Conservation (phyloP, 2,329 filamentous ascomycete species). For the Scedosporium boydii region DNA sequence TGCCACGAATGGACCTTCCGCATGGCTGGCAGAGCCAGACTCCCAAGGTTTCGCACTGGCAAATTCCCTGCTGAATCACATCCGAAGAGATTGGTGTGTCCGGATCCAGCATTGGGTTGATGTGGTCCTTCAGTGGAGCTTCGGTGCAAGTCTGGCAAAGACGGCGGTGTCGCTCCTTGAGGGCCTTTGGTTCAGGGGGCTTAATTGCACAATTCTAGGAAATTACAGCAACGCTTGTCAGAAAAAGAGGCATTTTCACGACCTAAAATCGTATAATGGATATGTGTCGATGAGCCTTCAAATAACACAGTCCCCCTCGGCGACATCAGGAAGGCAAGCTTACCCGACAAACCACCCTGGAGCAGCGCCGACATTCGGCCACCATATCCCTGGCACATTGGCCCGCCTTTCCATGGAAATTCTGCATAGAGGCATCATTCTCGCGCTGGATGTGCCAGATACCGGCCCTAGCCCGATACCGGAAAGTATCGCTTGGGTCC, state of each 20-base stretch:
- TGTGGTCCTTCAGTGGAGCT: constrained; percentile 53
- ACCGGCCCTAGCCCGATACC: constrained; percentile 46
- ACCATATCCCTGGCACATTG: constrained; percentile 85
- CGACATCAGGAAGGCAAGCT: constrained; percentile 17
- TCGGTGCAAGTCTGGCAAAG: constrained; percentile 69
- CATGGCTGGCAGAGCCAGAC: constrained; percentile 86
- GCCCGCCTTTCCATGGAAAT: constrained; percentile 58
- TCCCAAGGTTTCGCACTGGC: constrained; percentile 41
- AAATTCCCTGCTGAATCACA: constrained; percentile 46
- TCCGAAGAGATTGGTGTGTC: constrained; percentile 39
- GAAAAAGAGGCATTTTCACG: not conserved
- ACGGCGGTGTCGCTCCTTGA: constrained; percentile 70
- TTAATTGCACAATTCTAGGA: constrained; percentile 82
- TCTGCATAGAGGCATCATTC: constrained; percentile 36
- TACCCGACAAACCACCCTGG: constrained; percentile 72
- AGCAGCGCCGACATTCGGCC: constrained; percentile 69
- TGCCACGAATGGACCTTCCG: constrained; percentile 57
- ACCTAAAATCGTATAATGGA: not conserved
- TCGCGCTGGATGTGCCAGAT: constrained; percentile 46
- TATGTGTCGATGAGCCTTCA: not conserved
- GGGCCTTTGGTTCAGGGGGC: constrained; percentile 55
- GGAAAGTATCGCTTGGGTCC: constrained; percentile 45
- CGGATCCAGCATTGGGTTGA: constrained; percentile 33
- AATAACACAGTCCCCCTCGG: not conserved
- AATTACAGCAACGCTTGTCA: not conserved